Evolutionary conservation across 2,329 filamentous ascomycete species (phyloP).

Genomic region (Colletotrichum paranaense): DNA sequence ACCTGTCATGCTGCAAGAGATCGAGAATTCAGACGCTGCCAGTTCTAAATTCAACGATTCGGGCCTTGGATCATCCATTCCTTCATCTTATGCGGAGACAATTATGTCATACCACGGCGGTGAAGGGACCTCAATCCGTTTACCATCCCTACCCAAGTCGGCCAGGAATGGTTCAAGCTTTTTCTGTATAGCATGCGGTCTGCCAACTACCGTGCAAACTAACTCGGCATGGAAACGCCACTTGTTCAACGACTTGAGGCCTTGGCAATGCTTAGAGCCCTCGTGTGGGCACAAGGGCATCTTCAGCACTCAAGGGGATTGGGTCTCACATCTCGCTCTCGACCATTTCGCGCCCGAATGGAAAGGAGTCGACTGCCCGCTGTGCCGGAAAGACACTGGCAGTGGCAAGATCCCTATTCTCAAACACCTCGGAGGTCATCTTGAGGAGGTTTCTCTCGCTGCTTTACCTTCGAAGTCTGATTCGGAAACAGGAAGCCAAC

Average conservation of each 20-base stretch:
- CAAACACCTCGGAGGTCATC: too few relatives aligned
- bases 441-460: too few relatives aligned
- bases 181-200: neutral
- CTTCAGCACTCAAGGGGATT: neutral
- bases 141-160: neutral
- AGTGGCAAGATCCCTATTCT: too few relatives aligned
- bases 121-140: neutral
- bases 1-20: neutral
- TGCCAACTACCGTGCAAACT: neutral
- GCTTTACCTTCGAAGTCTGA: too few relatives aligned
- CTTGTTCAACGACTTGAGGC: neutral
- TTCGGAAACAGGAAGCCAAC: too few relatives aligned
- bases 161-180: neutral
- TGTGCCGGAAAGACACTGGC: too few relatives aligned
- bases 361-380: neutral
- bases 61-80: neutral
- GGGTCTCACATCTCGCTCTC: neutral
- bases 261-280: neutral
- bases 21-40: neutral
- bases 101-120: neutral
- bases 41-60: neutral
- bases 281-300: neutral
- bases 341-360: neutral
- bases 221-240: neutral
- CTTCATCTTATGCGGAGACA: neutral